Base-by-base conservation (phyloP, 805 yeast species). In the Pichia ethanolica region DNA sequence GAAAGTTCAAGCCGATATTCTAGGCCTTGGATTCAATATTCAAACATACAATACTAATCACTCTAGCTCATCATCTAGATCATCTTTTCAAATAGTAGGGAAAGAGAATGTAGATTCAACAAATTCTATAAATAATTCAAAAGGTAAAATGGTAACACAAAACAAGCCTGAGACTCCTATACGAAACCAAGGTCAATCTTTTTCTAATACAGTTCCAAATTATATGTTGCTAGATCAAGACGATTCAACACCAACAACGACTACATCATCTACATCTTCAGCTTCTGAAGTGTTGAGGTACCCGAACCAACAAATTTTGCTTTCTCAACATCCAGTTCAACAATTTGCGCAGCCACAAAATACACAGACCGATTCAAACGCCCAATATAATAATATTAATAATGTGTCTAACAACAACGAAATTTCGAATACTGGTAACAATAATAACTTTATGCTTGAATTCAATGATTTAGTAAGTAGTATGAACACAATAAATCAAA, bases 1-100 rank as follows among this genome's bases (percentile, higher is more conserved):
- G 5, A 66, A 65, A 45, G 66, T 77, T 28, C 64, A 71, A 46
- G 54, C 62, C 3, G 67, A 66, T 48, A 57, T 66, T n/a, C 63
- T 52, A 10, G 56, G 53, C 3, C 30, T 51, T 14, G 48, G 49
- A 12, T 37, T 41, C 61, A 14, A 57, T 53, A 20, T 20, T 30
- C 41, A 38, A 38, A 38, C 20, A 13, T 12, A 12, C 6, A 13
- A 14, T 38, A 25, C 41, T 12, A 38, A 26, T 13, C 7, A 9
- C 9, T 7, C 32, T 20, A 20, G 3, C 3, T 20, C 20, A 8
- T 38, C 39, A 9, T 34, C 12, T 27, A 34, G 11, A 13, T 20
- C 42, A 11, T 28, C 42, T 25, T 8, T 32, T 32, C 34, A 32
- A 32, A 32, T 9, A 9, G 34, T 32, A 32, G 8, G 11, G 8